Base-by-base conservation (phyloP, 1,139 yeast species). In the Kodamaea fungicola region DNA sequence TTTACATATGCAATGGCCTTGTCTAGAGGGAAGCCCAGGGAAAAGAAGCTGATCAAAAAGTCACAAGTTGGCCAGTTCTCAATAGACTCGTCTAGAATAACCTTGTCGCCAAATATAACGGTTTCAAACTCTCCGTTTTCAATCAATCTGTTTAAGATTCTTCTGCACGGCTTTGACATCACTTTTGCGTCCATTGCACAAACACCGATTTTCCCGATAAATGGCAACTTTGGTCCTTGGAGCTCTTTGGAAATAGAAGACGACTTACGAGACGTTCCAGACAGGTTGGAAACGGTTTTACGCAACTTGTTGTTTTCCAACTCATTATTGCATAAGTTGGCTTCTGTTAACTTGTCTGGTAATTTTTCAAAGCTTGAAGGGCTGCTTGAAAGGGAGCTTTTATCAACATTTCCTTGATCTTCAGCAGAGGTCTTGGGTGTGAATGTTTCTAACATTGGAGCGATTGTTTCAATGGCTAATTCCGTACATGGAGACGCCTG, bases 31-130 rank as follows among this genome's bases (percentile, higher is more conserved):
- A 94, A 94, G 0, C 99, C 99, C 27, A 80, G 78, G n/a, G 96
- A 85, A 59, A 92, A 92, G 61, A 92, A 92, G 50, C 94, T 83
- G 44, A 92, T 87, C 46, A 94, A 71, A 54, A 88, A 92, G 57
- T 94, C 98, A 66, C 98, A 94, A 30, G 96, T 88, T 24, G 98
- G 99, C 98, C 99, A 92, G 57, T 89, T 88, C 62, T 92, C 97
- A 43, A 92, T 78, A 21, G 82, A 52, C 64, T 94, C 98, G 62
- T 94, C 98, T 39, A 94, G 67, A 35, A 94, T 92, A 13, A 90
- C 97, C 62, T 94, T 94, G 61, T 94, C 99, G 41, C 98, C 98
- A 66, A 94, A 94, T 40, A 92, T 89, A 22, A 94, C 85, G 0
- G 97, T 89, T 58, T 94, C 97, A 59, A 94, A 92, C 61, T 92